These are phyloP conservation scores for Ophiocordyceps polyrhachis-furcata DNA, from an alignment of 2,329 filamentous ascomycete species.

Conservation along the genomic window DNA sequence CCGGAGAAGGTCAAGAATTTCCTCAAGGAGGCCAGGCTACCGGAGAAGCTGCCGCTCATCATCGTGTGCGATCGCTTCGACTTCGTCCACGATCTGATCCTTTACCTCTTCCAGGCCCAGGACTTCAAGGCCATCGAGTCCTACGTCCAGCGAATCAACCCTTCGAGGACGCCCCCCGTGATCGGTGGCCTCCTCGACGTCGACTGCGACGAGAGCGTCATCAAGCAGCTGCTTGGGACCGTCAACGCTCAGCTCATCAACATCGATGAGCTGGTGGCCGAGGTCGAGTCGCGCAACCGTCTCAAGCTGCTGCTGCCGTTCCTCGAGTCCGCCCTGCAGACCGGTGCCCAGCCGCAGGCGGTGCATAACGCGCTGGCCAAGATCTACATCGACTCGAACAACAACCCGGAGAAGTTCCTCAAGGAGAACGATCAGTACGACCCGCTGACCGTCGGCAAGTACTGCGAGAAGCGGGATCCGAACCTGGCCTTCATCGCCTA, in stretches of 20 bases:
- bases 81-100: conserved; percentile 89
- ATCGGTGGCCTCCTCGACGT: conserved; percentile 88
- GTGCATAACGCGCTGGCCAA: conserved; percentile 96
- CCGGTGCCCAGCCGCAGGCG: conserved; percentile 87
- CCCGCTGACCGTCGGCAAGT: conserved; percentile 80
- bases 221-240: conserved; percentile 75
- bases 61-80: conserved; percentile 99
- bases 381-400: conserved; percentile 98
- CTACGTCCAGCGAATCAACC: conserved; percentile 95
- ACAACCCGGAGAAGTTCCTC: conserved; percentile 91
- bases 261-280: conserved; percentile 80
- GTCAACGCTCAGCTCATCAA: conserved; percentile 73
- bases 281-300: conserved; percentile 91
- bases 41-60: conserved; percentile 87
- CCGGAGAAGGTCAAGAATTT: conserved; percentile 98
- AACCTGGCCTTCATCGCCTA: conserved; percentile 92
- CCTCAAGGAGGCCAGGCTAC: conserved; percentile 83
- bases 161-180: conserved; percentile 74
- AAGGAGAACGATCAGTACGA: conserved; percentile 97
- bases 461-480: conserved; percentile 96
- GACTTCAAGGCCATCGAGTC: conserved; percentile 98
- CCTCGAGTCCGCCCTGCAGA: conserved; percentile 76
- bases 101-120: conserved; percentile 97
- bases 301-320: conserved; percentile 92
- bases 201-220: conserved; percentile 90